phyloP scores from a whole-genome alignment of 2,329 filamentous ascomycete genomes.

The Cephalotrichum gorgonifer region DNA sequence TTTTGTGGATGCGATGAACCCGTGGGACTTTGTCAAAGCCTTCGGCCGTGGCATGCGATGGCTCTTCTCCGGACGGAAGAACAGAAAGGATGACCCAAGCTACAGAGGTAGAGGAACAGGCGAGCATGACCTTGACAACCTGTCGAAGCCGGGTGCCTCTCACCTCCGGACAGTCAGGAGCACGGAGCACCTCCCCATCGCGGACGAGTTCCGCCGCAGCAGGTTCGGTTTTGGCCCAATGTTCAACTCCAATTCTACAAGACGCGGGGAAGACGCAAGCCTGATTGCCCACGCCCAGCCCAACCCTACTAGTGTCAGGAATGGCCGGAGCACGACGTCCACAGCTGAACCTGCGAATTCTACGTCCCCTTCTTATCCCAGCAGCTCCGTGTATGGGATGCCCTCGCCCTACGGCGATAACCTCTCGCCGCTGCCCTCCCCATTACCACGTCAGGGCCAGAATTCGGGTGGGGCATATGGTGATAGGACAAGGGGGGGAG shows the following conservation, averaged over 20 bases:
- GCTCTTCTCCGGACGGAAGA: constrained; percentile 65
- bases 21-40: constrained; percentile 75
- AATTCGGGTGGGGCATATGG: no score
- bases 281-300: constrained; percentile 28
- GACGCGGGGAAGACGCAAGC: constrained; percentile 28
- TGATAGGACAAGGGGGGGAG: not conserved
- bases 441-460: not conserved
- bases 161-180: constrained; percentile 19
- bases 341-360: no score
- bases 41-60: constrained; percentile 68
- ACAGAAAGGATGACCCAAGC: constrained; percentile 41
- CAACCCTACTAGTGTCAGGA: not conserved
- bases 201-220: constrained; percentile 25
- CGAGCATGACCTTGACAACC: constrained; percentile 24
- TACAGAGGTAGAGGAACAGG: constrained; percentile 29
- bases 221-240: constrained; percentile 14
- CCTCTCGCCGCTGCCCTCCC: not conserved
- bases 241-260: constrained; percentile 11
- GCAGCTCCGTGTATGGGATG: not conserved
- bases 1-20: constrained; percentile 62
- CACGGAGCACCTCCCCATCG: constrained; percentile 28
- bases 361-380: no score
- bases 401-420: not conserved
- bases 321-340: not conserved
- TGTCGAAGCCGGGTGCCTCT: constrained; percentile 12